Base-by-base conservation (phyloP, 208 protist genomes). In the Acanthamoeba pearcei region DNA sequence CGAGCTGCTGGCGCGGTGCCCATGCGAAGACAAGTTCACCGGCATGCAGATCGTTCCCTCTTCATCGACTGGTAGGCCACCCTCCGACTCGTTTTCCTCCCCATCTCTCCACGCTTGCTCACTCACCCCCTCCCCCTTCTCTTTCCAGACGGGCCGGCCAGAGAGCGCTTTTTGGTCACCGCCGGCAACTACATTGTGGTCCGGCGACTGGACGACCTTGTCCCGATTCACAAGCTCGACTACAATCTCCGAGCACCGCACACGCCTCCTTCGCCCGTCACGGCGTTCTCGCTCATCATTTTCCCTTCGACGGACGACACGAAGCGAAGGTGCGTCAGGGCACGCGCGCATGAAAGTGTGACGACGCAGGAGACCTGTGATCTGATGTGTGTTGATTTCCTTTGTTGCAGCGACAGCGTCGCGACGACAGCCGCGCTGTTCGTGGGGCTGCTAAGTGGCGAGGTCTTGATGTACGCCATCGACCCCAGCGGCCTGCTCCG, bases 201-300 rank as follows among this genome's bases (percentile, higher is more conserved):
- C 24, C 51, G 83, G 24, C 83, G 83, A 5, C 29, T 90, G 83
- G 83, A 90, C 55, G 83, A 90, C 55, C 83, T 90, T n/a, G 35
- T 22, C 4, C 83, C 83, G 29, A 70, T 90, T 17, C 60, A 90
- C 60, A 62, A 72, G 83, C 60, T 90, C 35, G 83, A 90, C 83
- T 90, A 90, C 53, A 90, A 90, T 53, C 29, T 90, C 12, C 83
- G 83, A 5, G 29, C 83, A 12, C 29, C 72, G 5, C 83, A 90
- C 55, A 68, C 83, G 53, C 83, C 83, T 10, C 83, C 83, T 12
- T 90, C 83, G 83, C 83, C 83, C 29, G 35, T 90, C 83, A 90
- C 83, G 10, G 27, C 83, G 17, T 70, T 90, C 51, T 62, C 83
- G 83, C 51, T 90, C 8, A 32, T 66, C 17, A 83, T 29, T 5